These are phyloP conservation scores for Ophiostoma sp. DNA, from an alignment of 2,329 filamentous ascomycete genomes.

Conservation along the genomic window DNA sequence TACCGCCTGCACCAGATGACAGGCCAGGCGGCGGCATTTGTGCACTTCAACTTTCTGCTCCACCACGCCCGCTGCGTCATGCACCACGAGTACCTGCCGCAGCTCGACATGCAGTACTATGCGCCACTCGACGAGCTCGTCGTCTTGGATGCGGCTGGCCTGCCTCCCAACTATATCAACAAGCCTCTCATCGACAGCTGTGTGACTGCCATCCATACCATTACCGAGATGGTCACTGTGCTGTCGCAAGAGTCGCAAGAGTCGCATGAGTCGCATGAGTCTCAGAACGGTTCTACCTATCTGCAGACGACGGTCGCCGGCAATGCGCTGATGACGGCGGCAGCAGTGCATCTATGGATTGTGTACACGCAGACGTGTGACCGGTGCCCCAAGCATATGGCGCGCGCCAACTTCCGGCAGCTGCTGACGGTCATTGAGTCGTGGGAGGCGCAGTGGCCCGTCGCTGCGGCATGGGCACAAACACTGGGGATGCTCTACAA, in stretches of 20 bases:
- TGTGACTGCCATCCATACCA: not conserved
- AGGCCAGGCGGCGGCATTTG: not conserved
- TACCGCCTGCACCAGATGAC: not conserved
- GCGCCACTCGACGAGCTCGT: not conserved
- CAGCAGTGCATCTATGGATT: conserved; percentile 17
- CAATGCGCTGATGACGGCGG: conserved; percentile 4
- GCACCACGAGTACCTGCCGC: conserved; percentile 21
- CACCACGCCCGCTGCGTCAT: conserved; percentile 16
- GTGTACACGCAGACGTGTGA: conserved; percentile 20
- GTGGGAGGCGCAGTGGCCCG: conserved; percentile 19
- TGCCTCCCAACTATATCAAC: not conserved
- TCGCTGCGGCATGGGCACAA: conserved; percentile 16
- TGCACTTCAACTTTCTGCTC: conserved; percentile 18
- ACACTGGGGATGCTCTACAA: conserved; percentile 20
- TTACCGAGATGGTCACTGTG: not conserved
- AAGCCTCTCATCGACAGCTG: not conserved
- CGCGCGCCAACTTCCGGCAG: conserved; percentile 14
- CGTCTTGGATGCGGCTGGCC: not conserved
- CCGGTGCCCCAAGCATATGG: conserved; percentile 16
- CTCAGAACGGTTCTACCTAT: not conserved
- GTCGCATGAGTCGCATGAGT: no score
- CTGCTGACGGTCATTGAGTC: not conserved
- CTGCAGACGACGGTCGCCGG: not conserved
- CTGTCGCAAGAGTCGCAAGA: not conserved
- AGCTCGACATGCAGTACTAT: conserved; percentile 21